Evolutionary conservation across 192 early-diverging fungal genomes (phyloP), one percentile per base, ranked within the genome.

Genomic region (Physocladia obscura): DNA sequence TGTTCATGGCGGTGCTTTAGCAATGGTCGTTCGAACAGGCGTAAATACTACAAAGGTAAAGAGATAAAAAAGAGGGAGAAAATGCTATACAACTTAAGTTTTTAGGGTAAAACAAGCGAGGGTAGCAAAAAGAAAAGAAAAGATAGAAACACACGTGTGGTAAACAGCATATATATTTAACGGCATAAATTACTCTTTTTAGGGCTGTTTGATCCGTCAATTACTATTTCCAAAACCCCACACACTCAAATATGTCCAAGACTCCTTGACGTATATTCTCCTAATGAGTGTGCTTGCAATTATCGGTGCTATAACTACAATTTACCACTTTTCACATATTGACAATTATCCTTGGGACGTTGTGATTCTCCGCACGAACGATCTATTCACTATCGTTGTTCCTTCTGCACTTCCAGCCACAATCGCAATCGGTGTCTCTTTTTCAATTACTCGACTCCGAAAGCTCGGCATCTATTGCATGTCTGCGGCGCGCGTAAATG

Each of bases 181-280:
- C 40, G 40, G 11, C n/a, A n/a, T 13, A 13, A 44, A 13, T 13
- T 35, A 35, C 15, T 35, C 30, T 59, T 15, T 6, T 30, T 38
- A 73, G 71, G 98, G 98, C 44, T 88, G 93, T 2, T 78, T 99
- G 26, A 85, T 98, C 30, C 90, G 98, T 1, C 95, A 93, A 32
- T 98, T 99, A 77, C 81, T 98, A 37, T 98, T 95, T 73, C 98
- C 96, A 0, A 94, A 95, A 67, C 96, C 96, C 24, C 93, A 95
- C 77, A 92, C 88, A 52, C 97, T 98, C 74, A 89, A 94, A 77
- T 98, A 97, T 77, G 96, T 97, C 78, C 87, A 90, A n/a, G 98
- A 99, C 70, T 92, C 96, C 30, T 94, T 98, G 81, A 84, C 90
- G 27, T 99, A 98, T 67, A 94, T 98, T 55, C 94, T 93, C 47